A percentile compares a stretch with the other conserved stretches of the same genome.
phyloP scores from a whole-genome alignment of 2,329 filamentous ascomycete genomes.

The Aspergillus brasiliensis region DNA sequence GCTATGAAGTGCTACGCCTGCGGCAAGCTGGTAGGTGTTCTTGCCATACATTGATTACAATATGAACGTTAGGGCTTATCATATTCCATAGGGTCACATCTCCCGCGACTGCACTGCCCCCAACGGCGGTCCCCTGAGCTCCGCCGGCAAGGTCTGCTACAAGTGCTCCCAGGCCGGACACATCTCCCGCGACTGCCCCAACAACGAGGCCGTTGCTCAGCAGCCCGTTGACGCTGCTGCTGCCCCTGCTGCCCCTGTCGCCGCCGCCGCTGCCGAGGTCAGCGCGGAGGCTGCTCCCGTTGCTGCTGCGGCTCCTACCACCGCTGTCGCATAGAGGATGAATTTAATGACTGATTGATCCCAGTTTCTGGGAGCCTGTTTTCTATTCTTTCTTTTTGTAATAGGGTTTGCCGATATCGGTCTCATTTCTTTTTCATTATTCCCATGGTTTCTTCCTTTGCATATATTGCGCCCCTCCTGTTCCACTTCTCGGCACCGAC shows the following conservation, averaged over 20 bases:
- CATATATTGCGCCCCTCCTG: conserved; percentile 42
- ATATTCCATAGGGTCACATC: conserved; percentile 68
- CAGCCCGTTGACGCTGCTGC: conserved; percentile 38
- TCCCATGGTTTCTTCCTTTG: conserved; percentile 36
- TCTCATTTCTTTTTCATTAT: conserved; percentile 26
- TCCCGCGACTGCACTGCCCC: conserved; percentile 93
- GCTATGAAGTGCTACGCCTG: conserved; percentile 99
- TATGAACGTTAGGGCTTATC: neutral
- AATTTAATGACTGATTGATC: conserved; percentile 18
- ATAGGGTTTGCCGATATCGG: conserved; percentile 33
- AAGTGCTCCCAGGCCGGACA: conserved; percentile 93
- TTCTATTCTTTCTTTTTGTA: conserved; percentile 27
- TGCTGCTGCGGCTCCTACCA: conserved; percentile 43
- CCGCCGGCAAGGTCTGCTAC: conserved; percentile 97
- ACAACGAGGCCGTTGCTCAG: conserved; percentile 58
- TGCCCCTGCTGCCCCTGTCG: conserved; percentile 23
- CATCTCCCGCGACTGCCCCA: conserved; percentile 94
- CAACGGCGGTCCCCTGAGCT: conserved; percentile 93
- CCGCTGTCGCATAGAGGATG: conserved; percentile 47
- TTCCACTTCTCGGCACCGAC: conserved; percentile 31
- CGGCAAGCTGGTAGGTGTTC: conserved; percentile 69
- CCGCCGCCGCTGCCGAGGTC: conserved; percentile 43
- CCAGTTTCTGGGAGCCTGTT: conserved; percentile 21
- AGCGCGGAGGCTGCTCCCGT: conserved; percentile 37
- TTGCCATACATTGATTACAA: neutral